Evolutionary conservation across 805 yeast genomes (phyloP), one percentile per base, ranked within the genome.

Genomic region (Kuraishia ogatae): DNA sequence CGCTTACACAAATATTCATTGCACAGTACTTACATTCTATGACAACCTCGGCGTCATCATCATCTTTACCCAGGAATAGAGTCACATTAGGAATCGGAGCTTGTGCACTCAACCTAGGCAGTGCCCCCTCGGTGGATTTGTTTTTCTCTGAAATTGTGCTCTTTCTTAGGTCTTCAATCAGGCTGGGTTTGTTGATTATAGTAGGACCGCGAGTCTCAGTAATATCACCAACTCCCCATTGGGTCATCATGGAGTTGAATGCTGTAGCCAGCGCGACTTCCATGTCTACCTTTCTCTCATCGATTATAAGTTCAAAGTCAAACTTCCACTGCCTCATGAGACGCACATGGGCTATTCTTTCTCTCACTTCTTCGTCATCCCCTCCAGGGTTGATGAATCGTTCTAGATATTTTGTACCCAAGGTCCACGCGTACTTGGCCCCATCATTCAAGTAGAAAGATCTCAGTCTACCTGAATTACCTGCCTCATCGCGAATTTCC

Each of bases 201-300:
- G 83, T 78, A 24, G 84, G 84, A 19, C 84, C 84, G 50, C 76
- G 71, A 24, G 84, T 79, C 54, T 74, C 77, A 17, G 83, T 79
- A 57, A 69, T 69, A 63, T 74, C 80, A 53, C 83, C 84, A 52
- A 72, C 64, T 22, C 83, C 82, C 89, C 89, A 83, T 66, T 82
- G 83, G n/a, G 86, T 80, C 69, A 80, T 71, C 84, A 83, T 82
- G 20, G 85, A 74, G 54, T 81, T 66, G 60, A 83, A 83, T 1
- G 77, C 85, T 6, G 87, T 81, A n/a, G 83, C 79, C 53, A 84
- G 63, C 2, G 80, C 85, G 48, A 77, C 69, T 55, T 79, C 80
- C n/a, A 71, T 64, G 61, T 79, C 83, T 26, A 81, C 68, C 58
- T 72, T 70, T 1, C 62, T 53, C 53, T 73, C 77, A 64, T 82